Evolutionary conservation across 2,329 filamentous ascomycete species (phyloP).

Genomic region (Aureobasidium sp.): DNA sequence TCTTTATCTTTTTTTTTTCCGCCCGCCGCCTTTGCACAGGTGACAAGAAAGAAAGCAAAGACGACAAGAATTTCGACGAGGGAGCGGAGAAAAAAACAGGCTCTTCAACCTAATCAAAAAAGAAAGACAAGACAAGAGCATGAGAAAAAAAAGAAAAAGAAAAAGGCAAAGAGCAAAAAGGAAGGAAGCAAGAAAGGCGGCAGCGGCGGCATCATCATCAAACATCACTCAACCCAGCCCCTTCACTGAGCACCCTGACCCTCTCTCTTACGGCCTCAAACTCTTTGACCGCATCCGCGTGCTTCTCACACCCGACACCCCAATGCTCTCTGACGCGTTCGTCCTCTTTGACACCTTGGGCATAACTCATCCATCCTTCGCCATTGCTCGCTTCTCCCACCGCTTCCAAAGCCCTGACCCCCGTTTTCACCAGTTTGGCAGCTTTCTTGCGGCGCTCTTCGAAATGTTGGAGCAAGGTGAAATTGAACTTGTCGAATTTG

Average conservation of each 20-base stretch:
- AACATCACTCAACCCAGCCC: slow-evolving; percentile 10
- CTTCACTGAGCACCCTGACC: slow-evolving; percentile 26
- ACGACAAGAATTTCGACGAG: not conserved
- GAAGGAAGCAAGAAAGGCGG: not conserved
- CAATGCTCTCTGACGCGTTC: slow-evolving; percentile 56
- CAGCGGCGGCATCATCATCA: too few species aligned
- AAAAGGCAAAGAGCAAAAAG: not conserved
- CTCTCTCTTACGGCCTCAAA: slow-evolving; percentile 46
- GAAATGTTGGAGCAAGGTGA: slow-evolving; percentile 51
- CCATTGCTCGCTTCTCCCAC: slow-evolving; percentile 39
- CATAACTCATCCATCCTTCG: slow-evolving; percentile 51
- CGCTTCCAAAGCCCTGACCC: slow-evolving; percentile 45
- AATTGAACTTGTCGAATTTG: slow-evolving; percentile 48
- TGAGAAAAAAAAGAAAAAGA: not conserved
- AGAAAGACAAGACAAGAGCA: too few species aligned
- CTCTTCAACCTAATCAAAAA: too few species aligned
- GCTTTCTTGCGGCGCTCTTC: slow-evolving; percentile 44
- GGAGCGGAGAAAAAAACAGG: not conserved
- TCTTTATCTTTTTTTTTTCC: too few species aligned
- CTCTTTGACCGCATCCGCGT: slow-evolving; percentile 52
- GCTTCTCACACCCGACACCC: slow-evolving; percentile 52
- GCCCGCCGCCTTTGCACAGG: too few species aligned
- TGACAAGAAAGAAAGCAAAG: not conserved
- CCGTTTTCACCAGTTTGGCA: slow-evolving; percentile 28
- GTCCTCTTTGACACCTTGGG: slow-evolving; percentile 47